Conservation (phyloP, 768 basidiomycete species). For the Mycena amicta region DNA sequence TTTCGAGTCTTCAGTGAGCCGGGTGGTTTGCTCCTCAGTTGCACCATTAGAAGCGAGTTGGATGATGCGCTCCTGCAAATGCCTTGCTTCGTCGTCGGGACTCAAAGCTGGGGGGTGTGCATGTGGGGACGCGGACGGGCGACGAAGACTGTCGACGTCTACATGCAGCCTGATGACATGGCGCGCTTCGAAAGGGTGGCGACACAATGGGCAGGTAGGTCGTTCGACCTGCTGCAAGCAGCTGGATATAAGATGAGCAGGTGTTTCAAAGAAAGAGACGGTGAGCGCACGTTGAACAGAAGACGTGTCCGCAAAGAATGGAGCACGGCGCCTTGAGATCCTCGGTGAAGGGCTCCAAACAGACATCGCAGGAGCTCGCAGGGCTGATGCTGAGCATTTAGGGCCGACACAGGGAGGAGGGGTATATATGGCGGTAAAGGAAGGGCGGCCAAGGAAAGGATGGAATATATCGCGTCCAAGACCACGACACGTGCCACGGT, state of each 20-base stretch:
- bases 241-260: conserved; percentile 34
- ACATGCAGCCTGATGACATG: conserved; percentile 61
- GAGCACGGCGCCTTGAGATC: conserved; percentile 61
- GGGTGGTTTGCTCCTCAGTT: conserved; percentile 49
- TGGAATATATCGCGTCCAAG: conserved; percentile 24
- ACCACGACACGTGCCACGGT: conserved; percentile 14
- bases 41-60: conserved; percentile 59
- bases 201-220: conserved; percentile 65
- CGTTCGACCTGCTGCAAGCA: conserved; percentile 56
- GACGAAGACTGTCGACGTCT: conserved; percentile 45
- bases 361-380: conserved; percentile 75
- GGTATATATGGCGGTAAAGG: background rate
- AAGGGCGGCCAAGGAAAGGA: conserved; percentile 24
- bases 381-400: conserved; percentile 66
- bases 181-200: conserved; percentile 48
- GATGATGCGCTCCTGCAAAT: conserved; percentile 56
- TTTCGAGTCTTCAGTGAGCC: conserved; percentile 53
- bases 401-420: conserved; percentile 16
- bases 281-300: conserved; percentile 47
- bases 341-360: conserved; percentile 62
- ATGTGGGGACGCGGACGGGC: conserved; percentile 23
- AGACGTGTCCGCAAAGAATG: conserved; percentile 73
- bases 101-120: conserved; percentile 22
- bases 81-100: conserved; percentile 47
- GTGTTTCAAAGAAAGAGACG: conserved; percentile 7